phyloP scores from a whole-genome alignment of 2,329 filamentous ascomycete genomes.

The Endocalyx cinctus region DNA sequence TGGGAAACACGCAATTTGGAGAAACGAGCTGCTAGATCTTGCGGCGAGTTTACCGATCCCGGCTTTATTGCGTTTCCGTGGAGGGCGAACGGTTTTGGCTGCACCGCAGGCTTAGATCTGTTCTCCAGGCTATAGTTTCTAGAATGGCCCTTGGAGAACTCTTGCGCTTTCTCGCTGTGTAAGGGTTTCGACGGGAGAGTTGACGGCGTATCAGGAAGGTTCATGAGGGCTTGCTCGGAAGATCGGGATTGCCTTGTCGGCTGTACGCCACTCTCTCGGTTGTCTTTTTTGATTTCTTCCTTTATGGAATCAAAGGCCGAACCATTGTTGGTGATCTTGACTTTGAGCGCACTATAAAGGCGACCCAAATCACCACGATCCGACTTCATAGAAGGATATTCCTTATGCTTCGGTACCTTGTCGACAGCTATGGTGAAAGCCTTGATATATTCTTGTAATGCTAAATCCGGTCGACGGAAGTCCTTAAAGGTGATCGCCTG shows the following conservation, averaged over 20 bases:
- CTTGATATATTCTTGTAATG: constrained; percentile 78
- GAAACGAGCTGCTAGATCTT: constrained; percentile 54
- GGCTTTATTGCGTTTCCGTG: constrained; percentile 55
- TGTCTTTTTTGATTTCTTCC: constrained; percentile 62
- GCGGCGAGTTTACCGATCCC: constrained; percentile 29
- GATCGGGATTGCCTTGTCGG: constrained; percentile 27
- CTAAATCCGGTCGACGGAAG: constrained; percentile 65
- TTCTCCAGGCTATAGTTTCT: constrained; percentile 2
- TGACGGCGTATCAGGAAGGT: constrained; percentile 16
- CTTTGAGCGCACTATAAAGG: constrained; percentile 46
- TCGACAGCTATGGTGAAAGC: constrained; percentile 76
- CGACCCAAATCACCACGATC: constrained; percentile 45
- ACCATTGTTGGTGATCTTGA: constrained; percentile 43
- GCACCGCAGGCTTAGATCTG: constrained; percentile 44
- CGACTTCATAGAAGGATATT: constrained; percentile 61
- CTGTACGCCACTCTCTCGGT: constrained; percentile 55
- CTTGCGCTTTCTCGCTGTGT: neutral
- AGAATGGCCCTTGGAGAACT: constrained; percentile 1
- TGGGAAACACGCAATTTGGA: constrained; percentile 44
- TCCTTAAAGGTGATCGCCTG: constrained; percentile 59
- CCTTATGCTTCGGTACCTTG: constrained; percentile 69
- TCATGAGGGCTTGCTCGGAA: constrained; percentile 3
- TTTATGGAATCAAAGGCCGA: constrained; percentile 53
- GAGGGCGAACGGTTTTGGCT: constrained; percentile 64
- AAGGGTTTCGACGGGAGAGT: constrained; percentile 5